These are phyloP conservation scores for Phytophthora lateralis DNA, from an alignment of 352 stramenopile species.

Conservation along the genomic window DNA sequence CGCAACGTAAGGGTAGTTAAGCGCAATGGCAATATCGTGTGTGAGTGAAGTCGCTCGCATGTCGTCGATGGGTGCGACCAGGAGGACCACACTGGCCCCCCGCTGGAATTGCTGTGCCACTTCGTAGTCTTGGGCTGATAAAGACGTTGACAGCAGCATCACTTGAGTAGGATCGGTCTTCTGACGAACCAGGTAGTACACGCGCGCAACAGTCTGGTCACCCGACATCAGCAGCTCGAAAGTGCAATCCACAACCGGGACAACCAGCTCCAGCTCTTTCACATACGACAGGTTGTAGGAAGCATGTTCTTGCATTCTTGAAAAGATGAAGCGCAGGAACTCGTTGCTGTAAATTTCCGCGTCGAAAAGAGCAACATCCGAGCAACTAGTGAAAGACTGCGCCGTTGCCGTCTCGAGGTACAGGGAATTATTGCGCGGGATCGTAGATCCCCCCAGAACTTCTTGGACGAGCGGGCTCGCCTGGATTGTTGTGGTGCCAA, in stretches of 20 bases:
- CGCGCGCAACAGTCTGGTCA: slow-evolving; percentile 19
- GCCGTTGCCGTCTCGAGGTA: slow-evolving; percentile 38
- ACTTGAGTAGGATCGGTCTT: slow-evolving; percentile 23
- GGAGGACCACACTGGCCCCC: slow-evolving; percentile 21
- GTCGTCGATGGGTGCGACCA: slow-evolving; percentile 33
- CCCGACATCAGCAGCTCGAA: slow-evolving; percentile 25
- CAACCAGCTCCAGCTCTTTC: slow-evolving; percentile 36
- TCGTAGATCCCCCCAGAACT: slow-evolving; percentile 27
- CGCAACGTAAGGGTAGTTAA: slow-evolving; percentile 36
- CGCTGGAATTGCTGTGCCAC: slow-evolving; percentile 25
- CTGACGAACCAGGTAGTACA: slow-evolving; percentile 35
- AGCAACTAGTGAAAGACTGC: slow-evolving; percentile 31
- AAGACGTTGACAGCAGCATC: slow-evolving; percentile 26
- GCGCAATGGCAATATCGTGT: slow-evolving; percentile 31
- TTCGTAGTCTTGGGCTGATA: slow-evolving; percentile 39
- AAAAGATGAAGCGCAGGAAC: slow-evolving; percentile 35
- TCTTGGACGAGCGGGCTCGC: slow-evolving; percentile 39
- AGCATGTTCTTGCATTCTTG: slow-evolving; percentile 19
- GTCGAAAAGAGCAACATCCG: slow-evolving; percentile 14
- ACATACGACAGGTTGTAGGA: slow-evolving; percentile 38
- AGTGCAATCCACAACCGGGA: slow-evolving; percentile 48
- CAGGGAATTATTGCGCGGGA: slow-evolving; percentile 37
- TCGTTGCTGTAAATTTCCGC: slow-evolving; percentile 37
- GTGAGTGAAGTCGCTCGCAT: slow-evolving; percentile 19
- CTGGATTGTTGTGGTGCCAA: slow-evolving; percentile 29